phyloP scores from a whole-genome alignment of 768 basidiomycete genomes.

The Termitomyces sp. region DNA sequence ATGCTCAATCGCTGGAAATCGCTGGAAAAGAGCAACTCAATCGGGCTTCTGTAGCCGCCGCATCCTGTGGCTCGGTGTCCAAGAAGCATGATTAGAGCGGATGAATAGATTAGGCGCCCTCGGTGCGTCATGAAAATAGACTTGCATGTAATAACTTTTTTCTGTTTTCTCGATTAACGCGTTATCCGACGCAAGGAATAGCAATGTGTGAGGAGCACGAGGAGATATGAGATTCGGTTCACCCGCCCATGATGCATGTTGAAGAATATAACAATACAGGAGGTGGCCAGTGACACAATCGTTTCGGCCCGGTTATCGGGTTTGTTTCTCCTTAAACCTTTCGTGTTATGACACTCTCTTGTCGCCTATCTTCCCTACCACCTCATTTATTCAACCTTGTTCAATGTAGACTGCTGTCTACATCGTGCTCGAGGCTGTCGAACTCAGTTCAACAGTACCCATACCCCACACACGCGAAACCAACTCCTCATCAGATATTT shows the following conservation, averaged over 20 bases:
- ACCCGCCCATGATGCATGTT: too few relatives aligned
- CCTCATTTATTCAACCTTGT: neutral
- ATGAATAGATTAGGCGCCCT: neutral
- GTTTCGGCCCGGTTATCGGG: neutral
- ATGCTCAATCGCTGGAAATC: too few relatives aligned
- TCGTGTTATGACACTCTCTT: neutral
- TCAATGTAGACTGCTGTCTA: slow-evolving; percentile 8
- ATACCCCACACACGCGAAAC: slow-evolving; percentile 47
- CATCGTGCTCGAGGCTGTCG: slow-evolving; percentile 2
- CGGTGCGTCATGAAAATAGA: too few relatives aligned
- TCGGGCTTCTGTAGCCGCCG: too few relatives aligned
- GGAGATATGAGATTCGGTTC: too few relatives aligned
- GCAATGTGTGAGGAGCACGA: neutral
- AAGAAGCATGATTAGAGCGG: neutral
- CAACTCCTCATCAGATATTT: slow-evolving; percentile 71
- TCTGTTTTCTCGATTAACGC: neutral
- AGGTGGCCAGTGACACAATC: too few relatives aligned
- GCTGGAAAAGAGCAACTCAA: too few relatives aligned
- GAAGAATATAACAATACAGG: too few relatives aligned
- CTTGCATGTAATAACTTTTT: neutral
- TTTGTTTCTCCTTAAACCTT: neutral
- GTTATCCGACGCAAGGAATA: neutral
- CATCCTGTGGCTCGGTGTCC: too few relatives aligned
- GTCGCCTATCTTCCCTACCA: neutral
- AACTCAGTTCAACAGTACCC: slow-evolving; percentile 25